Base-by-base conservation (phyloP, 1,284 basidiomycete genomes). In the Trametes hirsuta region DNA sequence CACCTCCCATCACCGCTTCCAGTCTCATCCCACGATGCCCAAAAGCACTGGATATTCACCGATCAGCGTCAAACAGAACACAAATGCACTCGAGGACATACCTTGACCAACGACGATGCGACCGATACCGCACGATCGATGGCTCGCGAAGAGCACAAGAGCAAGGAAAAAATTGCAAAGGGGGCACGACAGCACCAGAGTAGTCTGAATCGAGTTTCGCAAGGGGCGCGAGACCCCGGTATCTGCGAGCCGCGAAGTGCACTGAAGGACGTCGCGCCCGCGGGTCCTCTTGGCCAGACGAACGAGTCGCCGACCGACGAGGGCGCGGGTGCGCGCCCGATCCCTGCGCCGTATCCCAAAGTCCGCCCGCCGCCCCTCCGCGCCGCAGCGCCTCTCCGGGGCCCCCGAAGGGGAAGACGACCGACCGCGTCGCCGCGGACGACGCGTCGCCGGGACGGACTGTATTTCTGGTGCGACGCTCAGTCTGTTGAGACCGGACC, bases 121-220 rank as follows among this genome's bases (percentile, higher is more conserved):
- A 30, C 30, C 1, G 30, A 30, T 47, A 40, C n/a, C n/a, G 51
- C 21, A 39, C 18, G 36, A 63, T 54, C 57, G 55, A 61, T 54
- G 56, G 41, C 69, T 67, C 71, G 34, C 71, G 61, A 72, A 60
- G 71, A 72, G 71, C 69, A 52, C 47, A 55, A 35, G 34, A 12
- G 50, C 30, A 21, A 42, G 60, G 14, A 65, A 73, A 73, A 73
- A 72, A 68, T 68, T 66, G 42, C 57, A 55, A 47, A 18, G 34
- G 2, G 36, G 44, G 40, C 59, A 61, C 72, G 72, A 79, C 77
- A 82, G 76, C 67, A 72, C 74, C 70, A 80, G 80, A 83, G 75
- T 81, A 83, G 81, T 82, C 80, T 81, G 81, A 82, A 78, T 82
- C 79, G 78, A 82, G 82, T 83, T 81, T 71, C 78, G 68, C 68